Evolutionary conservation across 805 yeast species (phyloP).

Genomic region (Saccharomyces jurei): DNA sequence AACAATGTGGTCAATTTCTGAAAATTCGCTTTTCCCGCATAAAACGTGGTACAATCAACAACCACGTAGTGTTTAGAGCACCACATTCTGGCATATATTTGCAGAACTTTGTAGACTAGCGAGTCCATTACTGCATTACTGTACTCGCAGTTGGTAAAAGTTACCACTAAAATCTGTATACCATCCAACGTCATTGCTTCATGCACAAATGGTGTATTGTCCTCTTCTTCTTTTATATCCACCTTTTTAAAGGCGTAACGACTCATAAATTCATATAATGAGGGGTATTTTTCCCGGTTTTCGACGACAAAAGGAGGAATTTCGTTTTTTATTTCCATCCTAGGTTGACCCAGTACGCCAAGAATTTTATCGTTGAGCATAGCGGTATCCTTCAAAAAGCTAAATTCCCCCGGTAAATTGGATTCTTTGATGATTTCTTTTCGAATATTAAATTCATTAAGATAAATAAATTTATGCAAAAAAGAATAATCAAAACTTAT

Average conservation of each 20-base stretch:
- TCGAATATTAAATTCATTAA: constrained; percentile 36
- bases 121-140: constrained; percentile 37
- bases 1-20: constrained; percentile 24
- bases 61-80: constrained; percentile 51
- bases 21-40: constrained; percentile 13
- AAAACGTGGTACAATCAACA: constrained; percentile 58
- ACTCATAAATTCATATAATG: constrained; percentile 64
- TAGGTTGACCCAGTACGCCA: constrained; percentile 49
- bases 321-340: constrained; percentile 43
- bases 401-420: constrained; percentile 13
- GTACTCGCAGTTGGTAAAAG: constrained; percentile 32
- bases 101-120: constrained; percentile 49
- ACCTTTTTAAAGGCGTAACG: constrained; percentile 49
- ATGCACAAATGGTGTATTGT: constrained; percentile 37
- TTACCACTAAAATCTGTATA: constrained; percentile 52
- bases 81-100: constrained; percentile 64
- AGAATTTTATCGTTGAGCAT: constrained; percentile 38
- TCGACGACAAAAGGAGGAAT: constrained; percentile 46
- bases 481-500: constrained; percentile 25
- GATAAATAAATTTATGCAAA: constrained; percentile 43
- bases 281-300: constrained; percentile 39
- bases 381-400: constrained; percentile 21
- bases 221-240: constrained; percentile 32
- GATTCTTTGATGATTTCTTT: constrained; percentile 11
- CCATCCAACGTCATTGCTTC: constrained; percentile 67